Evolutionary conservation across 2,329 filamentous ascomycete genomes (phyloP), one percentile per base, ranked within the genome.

Genomic region (Pyrenochaeta sp.): DNA sequence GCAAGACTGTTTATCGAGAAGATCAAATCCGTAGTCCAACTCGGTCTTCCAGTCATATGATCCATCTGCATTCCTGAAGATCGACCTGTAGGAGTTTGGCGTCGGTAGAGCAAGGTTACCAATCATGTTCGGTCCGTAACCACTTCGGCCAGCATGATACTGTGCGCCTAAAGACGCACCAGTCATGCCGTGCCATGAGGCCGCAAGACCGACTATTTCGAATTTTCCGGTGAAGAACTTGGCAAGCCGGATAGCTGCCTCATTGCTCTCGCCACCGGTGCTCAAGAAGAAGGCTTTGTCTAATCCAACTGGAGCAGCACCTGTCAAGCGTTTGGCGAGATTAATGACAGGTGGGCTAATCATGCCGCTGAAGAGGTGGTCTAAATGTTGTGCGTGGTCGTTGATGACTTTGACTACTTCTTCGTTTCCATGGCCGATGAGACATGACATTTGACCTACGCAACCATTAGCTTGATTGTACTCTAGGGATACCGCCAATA

Each of bases 41-140:
- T 88, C 85, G 0, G 81, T 78, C 52, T 83, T 74, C 84, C 84
- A 88, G 60, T 88, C 84, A 50, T 88, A 82, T 0, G 76, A 76
- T 1, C 83, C 83, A 49, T 87, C 82, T 0, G 77, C 15, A 23
- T 78, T 76, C 7, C 80, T 76, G 63, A 88, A 88, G 0, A 79
- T 73, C 0, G 83, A 86, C 3, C 83, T 79, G 58, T 86, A 87
- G 0, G 78, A 74, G 52, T 86, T 80, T 0, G 84, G 84, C 0
- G 81, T 75, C 0, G 84, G 84, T 23, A 87, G 76, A 1, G 75
- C 75, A 3, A 84, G 72, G 43, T 80, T 77, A 0, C 84, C 84
- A 1, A 81, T 81, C 68, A 84, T 60, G 46, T 55, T 53, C 0
- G 74, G 75, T 1, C 76, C 76, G 34, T 72, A 69, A 3, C 76